phyloP scores from a whole-genome alignment of 2,329 filamentous ascomycete species.

The Simplicillium sp. region DNA sequence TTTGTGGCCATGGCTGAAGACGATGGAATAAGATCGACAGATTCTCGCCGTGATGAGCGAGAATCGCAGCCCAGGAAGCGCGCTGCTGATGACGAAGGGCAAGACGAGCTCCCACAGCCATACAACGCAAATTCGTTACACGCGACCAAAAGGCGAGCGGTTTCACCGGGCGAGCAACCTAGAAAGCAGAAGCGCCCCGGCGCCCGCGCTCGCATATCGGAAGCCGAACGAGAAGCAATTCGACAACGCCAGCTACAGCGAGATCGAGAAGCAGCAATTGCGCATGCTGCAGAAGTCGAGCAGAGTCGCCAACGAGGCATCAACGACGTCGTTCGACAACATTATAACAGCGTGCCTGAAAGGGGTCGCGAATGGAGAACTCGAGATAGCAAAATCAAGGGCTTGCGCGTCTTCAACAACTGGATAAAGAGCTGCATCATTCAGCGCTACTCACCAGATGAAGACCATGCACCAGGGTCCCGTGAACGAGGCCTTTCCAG shows the following conservation, averaged over 20 bases:
- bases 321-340: slow-evolving; percentile 79
- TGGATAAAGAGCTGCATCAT: slow-evolving; percentile 98
- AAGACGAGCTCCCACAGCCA: slow-evolving; percentile 44
- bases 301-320: slow-evolving; percentile 40
- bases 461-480: slow-evolving; percentile 58
- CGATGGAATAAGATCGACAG: slow-evolving; percentile 25
- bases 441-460: slow-evolving; percentile 84
- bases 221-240: slow-evolving; percentile 57
- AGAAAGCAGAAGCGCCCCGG: slow-evolving; percentile 63
- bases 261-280: slow-evolving; percentile 30
- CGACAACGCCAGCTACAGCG: slow-evolving; percentile 52
- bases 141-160: slow-evolving; percentile 47
- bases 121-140: slow-evolving; percentile 51
- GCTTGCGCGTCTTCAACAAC: slow-evolving; percentile 90
- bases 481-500: slow-evolving; percentile 40
- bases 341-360: slow-evolving; percentile 95
- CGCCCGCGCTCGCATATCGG: slow-evolving; percentile 56
- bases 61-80: slow-evolving; percentile 13
- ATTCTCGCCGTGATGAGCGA: slow-evolving; percentile 15
- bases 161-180: slow-evolving; percentile 45
- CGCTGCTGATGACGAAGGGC: slow-evolving; percentile 20
- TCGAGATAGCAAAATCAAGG: slow-evolving; percentile 91
- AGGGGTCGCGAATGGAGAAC: slow-evolving; percentile 89
- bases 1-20: neutral
- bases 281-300: slow-evolving; percentile 24